Conservation (phyloP, 371 early-diverging fungal species). For the Blyttiomyces sp. region DNA sequence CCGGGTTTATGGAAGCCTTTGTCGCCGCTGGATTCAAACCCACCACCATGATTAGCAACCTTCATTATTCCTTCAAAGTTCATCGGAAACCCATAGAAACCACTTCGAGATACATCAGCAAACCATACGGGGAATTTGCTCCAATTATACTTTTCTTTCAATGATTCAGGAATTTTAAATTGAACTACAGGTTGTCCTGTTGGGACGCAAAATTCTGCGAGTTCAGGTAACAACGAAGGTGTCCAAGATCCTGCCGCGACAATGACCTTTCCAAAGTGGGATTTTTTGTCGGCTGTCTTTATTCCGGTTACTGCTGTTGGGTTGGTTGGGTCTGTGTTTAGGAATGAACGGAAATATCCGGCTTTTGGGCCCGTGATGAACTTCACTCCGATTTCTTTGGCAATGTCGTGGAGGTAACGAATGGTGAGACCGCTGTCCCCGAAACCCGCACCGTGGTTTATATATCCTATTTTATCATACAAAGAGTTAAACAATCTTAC, state of each 20-base stretch:
- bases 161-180: slow-evolving; percentile 29
- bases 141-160: slow-evolving; percentile 6
- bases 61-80: slow-evolving; percentile 50
- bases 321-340: not conserved
- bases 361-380: slow-evolving; percentile 34
- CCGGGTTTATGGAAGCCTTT: not conserved
- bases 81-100: slow-evolving; percentile 54
- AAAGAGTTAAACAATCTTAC: too few species aligned
- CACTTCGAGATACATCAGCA: slow-evolving; percentile 48
- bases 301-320: slow-evolving; percentile 34
- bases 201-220: slow-evolving; percentile 36
- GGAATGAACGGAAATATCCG: slow-evolving; percentile 28
- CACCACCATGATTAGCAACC: slow-evolving; percentile 47
- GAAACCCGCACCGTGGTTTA: slow-evolving; percentile 19
- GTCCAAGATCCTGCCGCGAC: slow-evolving; percentile 59
- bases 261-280: slow-evolving; percentile 43
- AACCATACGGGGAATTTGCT: slow-evolving; percentile 50
- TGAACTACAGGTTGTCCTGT: slow-evolving; percentile 56
- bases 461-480: not conserved
- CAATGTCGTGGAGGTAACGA: slow-evolving; percentile 15
- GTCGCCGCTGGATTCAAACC: slow-evolving; percentile 31
- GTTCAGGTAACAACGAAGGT: slow-evolving; percentile 43
- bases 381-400: slow-evolving; percentile 36
- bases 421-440: slow-evolving; percentile 24
- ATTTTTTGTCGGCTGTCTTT: slow-evolving; percentile 39